phyloP scores from a whole-genome alignment of 306 rosid genomes.

The Inga oerstediana region DNA sequence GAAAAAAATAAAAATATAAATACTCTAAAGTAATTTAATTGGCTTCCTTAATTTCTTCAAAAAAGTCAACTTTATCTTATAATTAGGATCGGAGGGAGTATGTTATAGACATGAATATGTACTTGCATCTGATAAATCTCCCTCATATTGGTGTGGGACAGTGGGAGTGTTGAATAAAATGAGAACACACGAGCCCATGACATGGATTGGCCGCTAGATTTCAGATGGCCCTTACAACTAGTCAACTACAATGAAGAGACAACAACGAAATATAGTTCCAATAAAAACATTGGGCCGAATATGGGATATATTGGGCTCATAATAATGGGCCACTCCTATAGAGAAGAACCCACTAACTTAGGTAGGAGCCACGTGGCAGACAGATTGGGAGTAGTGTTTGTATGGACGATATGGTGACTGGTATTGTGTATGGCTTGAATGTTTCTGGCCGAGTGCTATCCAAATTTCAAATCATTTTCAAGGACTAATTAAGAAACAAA shows the following conservation, averaged over 20 bases:
- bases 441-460: not conserved
- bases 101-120: too few relatives aligned
- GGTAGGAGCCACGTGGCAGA: slow-evolving; percentile 8
- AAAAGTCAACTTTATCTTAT: too few relatives aligned
- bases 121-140: not conserved
- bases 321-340: not conserved
- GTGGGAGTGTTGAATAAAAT: not conserved
- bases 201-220: not conserved
- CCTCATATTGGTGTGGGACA: not conserved
- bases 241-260: not conserved
- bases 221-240: not conserved
- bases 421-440: not conserved
- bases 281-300: not conserved
- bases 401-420: slow-evolving; percentile 26
- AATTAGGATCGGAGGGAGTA: too few relatives aligned
- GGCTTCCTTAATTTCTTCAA: too few relatives aligned
- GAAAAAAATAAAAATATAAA: too few relatives aligned
- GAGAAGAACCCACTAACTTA: not conserved
- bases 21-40: too few relatives aligned
- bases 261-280: not conserved
- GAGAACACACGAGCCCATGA: not conserved
- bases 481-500: not conserved
- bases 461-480: not conserved
- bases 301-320: not conserved
- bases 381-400: not conserved